Evolutionary conservation across 2,329 filamentous ascomycete species (phyloP).

Genomic region (Diaporthe sp.): DNA sequence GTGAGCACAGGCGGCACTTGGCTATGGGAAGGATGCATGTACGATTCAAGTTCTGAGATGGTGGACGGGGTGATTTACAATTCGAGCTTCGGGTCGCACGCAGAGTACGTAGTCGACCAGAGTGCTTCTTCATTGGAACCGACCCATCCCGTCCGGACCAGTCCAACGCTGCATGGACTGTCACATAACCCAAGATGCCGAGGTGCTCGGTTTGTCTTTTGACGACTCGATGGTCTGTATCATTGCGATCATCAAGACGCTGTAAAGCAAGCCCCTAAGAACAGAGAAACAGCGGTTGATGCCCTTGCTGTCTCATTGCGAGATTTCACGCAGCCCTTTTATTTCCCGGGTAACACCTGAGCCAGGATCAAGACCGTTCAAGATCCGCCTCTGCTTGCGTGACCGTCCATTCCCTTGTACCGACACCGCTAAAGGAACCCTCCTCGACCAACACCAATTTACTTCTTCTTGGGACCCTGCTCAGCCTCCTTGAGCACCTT

Average conservation of each 20-base stretch:
- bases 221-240: slow-evolving; percentile 52
- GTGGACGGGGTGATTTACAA: neutral
- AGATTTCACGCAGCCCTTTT: slow-evolving; percentile 62
- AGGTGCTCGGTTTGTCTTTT: slow-evolving; percentile 27
- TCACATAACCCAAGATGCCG: slow-evolving; percentile 28
- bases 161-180: neutral
- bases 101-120: neutral
- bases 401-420: slow-evolving; percentile 53
- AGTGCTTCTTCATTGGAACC: neutral
- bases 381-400: slow-evolving; percentile 40
- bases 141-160: neutral
- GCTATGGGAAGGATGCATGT: neutral
- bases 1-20: neutral
- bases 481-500: slow-evolving; percentile 99
- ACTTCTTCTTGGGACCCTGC: slow-evolving; percentile 78
- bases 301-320: slow-evolving; percentile 40
- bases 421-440: slow-evolving; percentile 44
- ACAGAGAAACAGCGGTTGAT: slow-evolving; percentile 54
- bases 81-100: neutral
- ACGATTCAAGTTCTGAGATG: neutral
- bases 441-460: slow-evolving; percentile 62
- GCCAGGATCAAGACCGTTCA: slow-evolving; percentile 56
- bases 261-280: slow-evolving; percentile 59
- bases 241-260: slow-evolving; percentile 63
- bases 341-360: slow-evolving; percentile 62